These are phyloP conservation scores for Sonneratia caseolaris DNA, from an alignment of 345 rosid species.

Conservation along the genomic window DNA sequence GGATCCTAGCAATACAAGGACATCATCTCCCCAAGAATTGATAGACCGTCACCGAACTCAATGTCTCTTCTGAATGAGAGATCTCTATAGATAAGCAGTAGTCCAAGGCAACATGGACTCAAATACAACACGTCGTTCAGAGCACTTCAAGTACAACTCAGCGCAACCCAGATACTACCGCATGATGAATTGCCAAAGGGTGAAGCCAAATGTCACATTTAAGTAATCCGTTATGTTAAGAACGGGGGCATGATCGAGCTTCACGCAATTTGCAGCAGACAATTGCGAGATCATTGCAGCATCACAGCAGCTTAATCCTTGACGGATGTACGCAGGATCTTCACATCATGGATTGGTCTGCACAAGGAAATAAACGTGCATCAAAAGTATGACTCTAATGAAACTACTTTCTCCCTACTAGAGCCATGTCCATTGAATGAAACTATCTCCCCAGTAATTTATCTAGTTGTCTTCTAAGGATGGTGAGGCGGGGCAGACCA, in stretches of 20 bases:
- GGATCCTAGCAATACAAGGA: too few species aligned
- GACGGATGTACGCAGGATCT: slow-evolving; percentile 71
- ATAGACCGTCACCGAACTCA: too few species aligned
- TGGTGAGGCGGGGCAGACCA: neutral
- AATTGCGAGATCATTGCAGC: neutral
- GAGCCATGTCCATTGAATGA: too few species aligned
- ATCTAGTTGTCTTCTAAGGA: too few species aligned
- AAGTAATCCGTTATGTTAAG: neutral
- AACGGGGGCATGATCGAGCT: too few species aligned
- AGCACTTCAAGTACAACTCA: neutral
- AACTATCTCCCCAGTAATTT: too few species aligned
- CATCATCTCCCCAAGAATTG: too few species aligned
- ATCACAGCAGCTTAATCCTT: slow-evolving; percentile 29
- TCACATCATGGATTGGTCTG: slow-evolving; percentile 98
- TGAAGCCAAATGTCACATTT: neutral
- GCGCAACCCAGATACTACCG: too few species aligned
- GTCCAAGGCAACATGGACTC: too few species aligned
- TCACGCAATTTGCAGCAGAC: neutral
- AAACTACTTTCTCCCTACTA: neutral
- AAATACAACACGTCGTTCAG: too few species aligned
- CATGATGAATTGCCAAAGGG: neutral
- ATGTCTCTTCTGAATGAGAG: neutral
- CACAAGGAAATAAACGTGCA: neutral
- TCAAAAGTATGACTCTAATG: neutral
- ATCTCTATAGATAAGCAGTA: too few species aligned